phyloP scores from a whole-genome alignment of 2,329 filamentous ascomycete species.

The Fusarium staphyleae region DNA sequence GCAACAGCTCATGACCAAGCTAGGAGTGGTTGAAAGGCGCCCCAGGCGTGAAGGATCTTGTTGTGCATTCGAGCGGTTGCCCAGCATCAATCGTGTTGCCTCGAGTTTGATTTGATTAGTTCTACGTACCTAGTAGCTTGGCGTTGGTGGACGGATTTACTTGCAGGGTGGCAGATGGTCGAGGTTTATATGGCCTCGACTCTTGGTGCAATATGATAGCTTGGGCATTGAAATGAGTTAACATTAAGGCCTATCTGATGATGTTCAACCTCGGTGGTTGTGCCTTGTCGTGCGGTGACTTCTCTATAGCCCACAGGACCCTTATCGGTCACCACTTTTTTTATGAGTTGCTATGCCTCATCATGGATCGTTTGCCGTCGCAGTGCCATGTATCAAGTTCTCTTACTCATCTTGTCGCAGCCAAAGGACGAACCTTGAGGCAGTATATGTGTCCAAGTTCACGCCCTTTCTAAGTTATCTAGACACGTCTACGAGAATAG shows the following conservation, averaged over 20 bases:
- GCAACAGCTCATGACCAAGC: constrained; percentile 1
- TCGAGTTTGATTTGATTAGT: constrained; percentile 26
- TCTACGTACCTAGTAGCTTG: constrained; percentile 41
- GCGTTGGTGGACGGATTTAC: constrained; percentile 41
- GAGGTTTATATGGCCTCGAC: constrained; percentile 16
- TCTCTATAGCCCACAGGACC: no score
- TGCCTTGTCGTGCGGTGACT: neutral
- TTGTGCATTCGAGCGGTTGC: constrained; percentile 24
- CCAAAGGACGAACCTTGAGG: no score
- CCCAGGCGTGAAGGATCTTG: constrained; percentile 1
- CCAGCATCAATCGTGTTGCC: constrained; percentile 15
- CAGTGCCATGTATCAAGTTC: no score
- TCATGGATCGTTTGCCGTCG: no score
- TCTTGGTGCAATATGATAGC: constrained; percentile 32
- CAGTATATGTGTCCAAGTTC: no score
- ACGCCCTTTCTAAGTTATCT: neutral
- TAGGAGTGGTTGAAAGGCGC: constrained; percentile 9
- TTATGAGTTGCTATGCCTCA: neutral
- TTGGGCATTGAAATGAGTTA: constrained; percentile 30
- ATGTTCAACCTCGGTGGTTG: neutral
- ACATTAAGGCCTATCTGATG: neutral
- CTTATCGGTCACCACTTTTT: no score
- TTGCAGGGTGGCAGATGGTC: constrained; percentile 16
- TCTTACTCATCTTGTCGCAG: no score
- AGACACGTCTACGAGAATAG: neutral